Evolutionary conservation across 2,329 filamentous ascomycete species (phyloP).

Genomic region (Phyllosticta paracitricarpa): DNA sequence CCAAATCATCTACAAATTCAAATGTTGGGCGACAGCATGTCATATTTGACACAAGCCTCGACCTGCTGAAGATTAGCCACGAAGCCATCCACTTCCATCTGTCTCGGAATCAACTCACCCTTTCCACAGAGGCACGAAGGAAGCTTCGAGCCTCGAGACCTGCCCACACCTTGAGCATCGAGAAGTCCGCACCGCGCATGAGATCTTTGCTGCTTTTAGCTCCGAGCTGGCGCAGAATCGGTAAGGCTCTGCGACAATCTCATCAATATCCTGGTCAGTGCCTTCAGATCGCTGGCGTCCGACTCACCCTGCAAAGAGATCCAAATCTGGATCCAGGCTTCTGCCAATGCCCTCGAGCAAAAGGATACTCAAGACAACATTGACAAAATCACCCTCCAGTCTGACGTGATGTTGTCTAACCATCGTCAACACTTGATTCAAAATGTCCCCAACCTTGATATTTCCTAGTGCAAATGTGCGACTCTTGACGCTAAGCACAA

Average conservation of each 20-base stretch:
- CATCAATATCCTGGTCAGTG: not conserved
- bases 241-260: conserved; percentile 55
- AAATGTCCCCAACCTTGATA: conserved; percentile 90
- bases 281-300: not conserved
- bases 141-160: conserved; percentile 82
- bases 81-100: not conserved
- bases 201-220: conserved; percentile 53
- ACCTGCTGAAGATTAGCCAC: conserved; percentile 42
- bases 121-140: conserved; percentile 81
- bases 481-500: conserved; percentile 83
- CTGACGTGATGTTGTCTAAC: conserved; percentile 86
- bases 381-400: conserved; percentile 94
- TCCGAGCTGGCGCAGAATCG: conserved; percentile 80
- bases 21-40: conserved; percentile 78
- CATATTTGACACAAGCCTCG: conserved; percentile 83
- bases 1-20: conserved; percentile 28
- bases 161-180: conserved; percentile 82
- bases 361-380: conserved; percentile 91
- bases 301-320: conserved; percentile 65
- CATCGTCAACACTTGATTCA: conserved; percentile 85
- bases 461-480: conserved; percentile 85
- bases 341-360: conserved; percentile 90
- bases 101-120: conserved; percentile 45
- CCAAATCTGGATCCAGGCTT: conserved; percentile 73
- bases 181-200: conserved; percentile 39